Evolutionary conservation across 495 filamentous ascomycete species (phyloP).

Genomic region (Talaromyces nanjingensis): DNA sequence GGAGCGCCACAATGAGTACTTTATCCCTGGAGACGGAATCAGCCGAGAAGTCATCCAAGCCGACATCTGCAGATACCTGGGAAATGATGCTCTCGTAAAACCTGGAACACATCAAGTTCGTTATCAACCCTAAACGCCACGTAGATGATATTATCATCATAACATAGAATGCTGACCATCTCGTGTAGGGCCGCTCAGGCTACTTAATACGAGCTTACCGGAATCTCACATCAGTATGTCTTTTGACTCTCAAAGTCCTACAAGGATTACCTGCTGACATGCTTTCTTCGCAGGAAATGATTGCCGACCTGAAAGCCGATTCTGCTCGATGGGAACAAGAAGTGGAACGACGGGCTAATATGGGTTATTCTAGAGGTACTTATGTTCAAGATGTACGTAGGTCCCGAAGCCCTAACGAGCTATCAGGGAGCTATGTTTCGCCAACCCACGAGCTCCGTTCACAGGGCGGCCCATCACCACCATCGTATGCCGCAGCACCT

Average conservation of each 20-base stretch:
- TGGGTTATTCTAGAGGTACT: slow-evolving; percentile 40
- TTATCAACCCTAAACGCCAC: slow-evolving; percentile 16
- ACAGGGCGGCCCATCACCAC: slow-evolving; percentile 4
- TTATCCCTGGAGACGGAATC: slow-evolving; percentile 83
- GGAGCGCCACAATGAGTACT: slow-evolving; percentile 72
- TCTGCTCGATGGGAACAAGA: slow-evolving; percentile 75
- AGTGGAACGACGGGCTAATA: slow-evolving; percentile 43
- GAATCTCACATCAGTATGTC: slow-evolving; percentile 75
- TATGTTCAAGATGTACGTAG: slow-evolving; percentile 37
- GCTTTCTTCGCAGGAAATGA: slow-evolving; percentile 62
- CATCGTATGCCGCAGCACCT: slow-evolving; percentile 31
- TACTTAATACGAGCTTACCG: slow-evolving; percentile 86
- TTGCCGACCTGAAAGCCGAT: slow-evolving; percentile 76
- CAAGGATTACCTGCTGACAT: slow-evolving; percentile 13
- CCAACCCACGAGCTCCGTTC: slow-evolving; percentile 11
- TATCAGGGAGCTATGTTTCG: slow-evolving; percentile 10
- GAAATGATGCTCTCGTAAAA: slow-evolving; percentile 83
- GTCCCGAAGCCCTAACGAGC: slow-evolving; percentile 17
- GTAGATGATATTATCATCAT: slow-evolving; percentile 6
- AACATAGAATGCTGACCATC: slow-evolving; percentile 23
- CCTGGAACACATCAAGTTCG: slow-evolving; percentile 77
- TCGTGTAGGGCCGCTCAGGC: slow-evolving; percentile 56
- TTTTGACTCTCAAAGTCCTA: background rate
- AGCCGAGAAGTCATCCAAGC: slow-evolving; percentile 89
- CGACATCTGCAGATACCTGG: slow-evolving; percentile 91